Base-by-base conservation (phyloP, 2,329 filamentous ascomycete genomes). In the Nemania serpens region DNA sequence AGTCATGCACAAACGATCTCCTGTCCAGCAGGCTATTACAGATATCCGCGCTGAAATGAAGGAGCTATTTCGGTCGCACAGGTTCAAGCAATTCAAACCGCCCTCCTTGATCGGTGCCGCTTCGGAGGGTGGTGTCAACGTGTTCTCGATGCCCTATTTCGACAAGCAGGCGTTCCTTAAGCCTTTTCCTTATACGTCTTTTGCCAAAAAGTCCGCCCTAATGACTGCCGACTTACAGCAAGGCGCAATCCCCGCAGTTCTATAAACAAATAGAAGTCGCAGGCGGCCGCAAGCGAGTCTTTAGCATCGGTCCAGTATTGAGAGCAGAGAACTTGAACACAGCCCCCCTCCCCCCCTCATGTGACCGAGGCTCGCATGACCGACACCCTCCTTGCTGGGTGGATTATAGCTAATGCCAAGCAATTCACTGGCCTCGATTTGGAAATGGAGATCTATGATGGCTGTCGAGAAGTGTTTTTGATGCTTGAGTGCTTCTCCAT, bases 131-230 rank as follows among this genome's bases (percentile, higher is more conserved):
- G 95, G 95, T 66, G 88, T 88, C 68, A 96, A 94, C 74, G 94
- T 98, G 98, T 99, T 76, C 84, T 89, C 69, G 82, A 36, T 98
- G 69, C 88, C 89, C 45, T 98, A 98, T 79, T 98, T 98, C 75
- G 91, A 90, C 68, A 86, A 89, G 72, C 86, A 89, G 66, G 94
- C 92, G 1, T 95, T 82, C 74, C n/a, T n/a, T n/a, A n/a, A n/a
- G n/a, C n/a, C n/a, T n/a, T n/a, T n/a, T n/a, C n/a, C 82, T 95
- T 18, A 10, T 39, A 39, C 11, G 36, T 39, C 36, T 39, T 13
- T 39, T 39, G 4, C 36, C 11, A 10, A 39, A n/a, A 12, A 39
- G 11, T 3, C 36, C 15, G 11, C 11, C 15, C 15, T 5, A 10
- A 39, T 13, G 15, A n/a, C 11, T 39, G 36, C 36, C 11, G 11